Evolutionary conservation across 2,329 filamentous ascomycete genomes (phyloP).

Genomic region (Monosporascus cannonballus): DNA sequence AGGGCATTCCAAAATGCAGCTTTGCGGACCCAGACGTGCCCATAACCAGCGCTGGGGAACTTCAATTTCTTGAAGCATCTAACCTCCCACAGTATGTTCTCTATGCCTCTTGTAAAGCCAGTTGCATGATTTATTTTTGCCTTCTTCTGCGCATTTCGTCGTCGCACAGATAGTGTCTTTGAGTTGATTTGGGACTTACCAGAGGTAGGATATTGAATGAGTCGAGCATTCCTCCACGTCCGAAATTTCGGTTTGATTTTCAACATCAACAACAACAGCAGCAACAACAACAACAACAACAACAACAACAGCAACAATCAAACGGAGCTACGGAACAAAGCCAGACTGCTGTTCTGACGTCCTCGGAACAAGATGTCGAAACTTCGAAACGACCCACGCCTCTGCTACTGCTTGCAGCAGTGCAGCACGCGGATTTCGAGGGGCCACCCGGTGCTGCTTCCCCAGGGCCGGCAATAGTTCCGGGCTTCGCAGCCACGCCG

Average conservation of each 20-base stretch:
- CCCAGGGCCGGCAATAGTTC: not conserved
- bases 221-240: constrained; percentile 44
- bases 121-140: constrained; percentile 14
- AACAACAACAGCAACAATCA: constrained; percentile 1
- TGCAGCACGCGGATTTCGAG: not conserved
- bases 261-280: constrained; percentile 9
- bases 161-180: constrained; percentile 7
- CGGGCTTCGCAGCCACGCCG: not conserved
- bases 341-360: not conserved
- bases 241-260: constrained; percentile 37
- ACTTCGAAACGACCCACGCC: not conserved
- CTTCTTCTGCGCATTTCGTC: not conserved
- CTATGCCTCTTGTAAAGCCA: not conserved
- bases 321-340: not conserved
- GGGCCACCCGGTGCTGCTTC: not conserved
- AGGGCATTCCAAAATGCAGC: constrained; percentile 53
- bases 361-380: not conserved
- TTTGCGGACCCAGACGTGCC: constrained; percentile 52
- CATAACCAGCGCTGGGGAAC: constrained; percentile 44
- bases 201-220: constrained; percentile 47
- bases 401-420: not conserved
- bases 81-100: constrained; percentile 55
- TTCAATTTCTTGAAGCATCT: constrained; percentile 48
- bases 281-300: constrained; percentile 2
- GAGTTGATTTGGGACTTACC: constrained; percentile 11